These are phyloP conservation scores for Delphinella strobiligena DNA, from an alignment of 2,329 filamentous ascomycete genomes.

Conservation along the genomic window DNA sequence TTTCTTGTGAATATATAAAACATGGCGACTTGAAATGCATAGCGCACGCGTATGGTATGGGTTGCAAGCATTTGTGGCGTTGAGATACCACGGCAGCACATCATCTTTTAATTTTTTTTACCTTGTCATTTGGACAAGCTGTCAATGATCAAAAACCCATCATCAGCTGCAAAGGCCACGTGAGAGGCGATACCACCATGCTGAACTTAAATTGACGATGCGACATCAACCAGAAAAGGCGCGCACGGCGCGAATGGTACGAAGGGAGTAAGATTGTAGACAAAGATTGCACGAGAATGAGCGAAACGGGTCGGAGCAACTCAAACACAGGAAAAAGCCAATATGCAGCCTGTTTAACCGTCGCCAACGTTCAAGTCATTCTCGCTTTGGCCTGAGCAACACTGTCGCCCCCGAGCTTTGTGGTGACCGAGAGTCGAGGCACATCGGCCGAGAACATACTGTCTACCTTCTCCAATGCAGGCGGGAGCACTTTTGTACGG, in stretches of 20 bases:
- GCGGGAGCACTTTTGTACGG: conserved; percentile 1
- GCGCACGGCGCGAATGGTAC: too few species aligned
- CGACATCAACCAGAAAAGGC: too few species aligned
- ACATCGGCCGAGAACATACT: conserved; percentile 1
- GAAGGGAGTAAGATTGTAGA: too few species aligned
- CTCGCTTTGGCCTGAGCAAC: conserved; percentile 2
- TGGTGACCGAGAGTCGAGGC: conserved; percentile 2
- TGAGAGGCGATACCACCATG: too few species aligned
- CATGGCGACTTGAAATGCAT: background rate
- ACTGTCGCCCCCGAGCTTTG: conserved; percentile 5
- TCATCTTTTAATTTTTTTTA: conserved; percentile 1
- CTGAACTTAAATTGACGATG: too few species aligned
- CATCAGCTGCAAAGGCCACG: too few species aligned
- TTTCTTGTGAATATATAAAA: conserved; percentile 41
- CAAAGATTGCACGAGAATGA: too few species aligned
- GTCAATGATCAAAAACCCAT: too few species aligned
- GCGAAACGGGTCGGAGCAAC: background rate
- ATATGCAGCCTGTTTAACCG: background rate
- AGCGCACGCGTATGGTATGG: background rate
- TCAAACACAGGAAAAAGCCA: background rate
- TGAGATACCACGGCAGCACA: conserved; percentile 8
- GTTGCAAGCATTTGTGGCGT: conserved; percentile 9
- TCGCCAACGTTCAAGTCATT: conserved; percentile 2
- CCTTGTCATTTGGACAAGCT: background rate
- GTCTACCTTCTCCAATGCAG: conserved; percentile 6